Evolutionary conservation across 2,329 filamentous ascomycete species (phyloP).

Genomic region (Colletotrichum neosansevieriae): DNA sequence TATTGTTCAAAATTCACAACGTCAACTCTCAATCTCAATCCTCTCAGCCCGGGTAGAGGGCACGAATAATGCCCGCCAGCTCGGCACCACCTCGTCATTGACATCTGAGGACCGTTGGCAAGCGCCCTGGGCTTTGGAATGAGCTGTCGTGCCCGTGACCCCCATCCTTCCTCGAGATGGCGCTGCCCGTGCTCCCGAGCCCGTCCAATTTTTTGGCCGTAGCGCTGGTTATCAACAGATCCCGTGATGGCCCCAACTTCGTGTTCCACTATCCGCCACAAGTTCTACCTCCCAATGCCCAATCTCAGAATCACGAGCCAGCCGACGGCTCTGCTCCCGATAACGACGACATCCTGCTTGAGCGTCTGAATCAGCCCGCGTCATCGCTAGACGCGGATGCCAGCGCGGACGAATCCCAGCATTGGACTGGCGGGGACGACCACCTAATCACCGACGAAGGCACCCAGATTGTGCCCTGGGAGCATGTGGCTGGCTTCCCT

Average conservation of each 20-base stretch:
- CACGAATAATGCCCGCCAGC: constrained; percentile 7
- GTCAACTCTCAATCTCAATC: neutral
- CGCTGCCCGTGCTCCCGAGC: constrained; percentile 62
- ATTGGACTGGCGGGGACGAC: constrained; percentile 63
- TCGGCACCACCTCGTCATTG: neutral
- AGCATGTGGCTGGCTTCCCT: constrained; percentile 79
- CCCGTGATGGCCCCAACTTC: constrained; percentile 82
- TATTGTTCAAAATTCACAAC: too few relatives aligned
- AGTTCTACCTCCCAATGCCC: constrained; percentile 56
- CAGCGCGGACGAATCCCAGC: constrained; percentile 54
- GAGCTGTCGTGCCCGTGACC: constrained; percentile 7
- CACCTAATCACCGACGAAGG: constrained; percentile 68
- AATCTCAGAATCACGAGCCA: constrained; percentile 50
- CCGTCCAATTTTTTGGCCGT: constrained; percentile 74
- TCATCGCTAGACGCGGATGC: constrained; percentile 45
- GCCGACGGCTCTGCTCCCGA: constrained; percentile 49
- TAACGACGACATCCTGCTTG: constrained; percentile 65
- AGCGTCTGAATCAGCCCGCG: constrained; percentile 58
- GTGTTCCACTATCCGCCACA: constrained; percentile 90
- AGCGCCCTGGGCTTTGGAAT: neutral
- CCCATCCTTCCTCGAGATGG: constrained; percentile 50
- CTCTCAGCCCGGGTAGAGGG: neutral
- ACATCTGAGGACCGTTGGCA: constrained; percentile 6
- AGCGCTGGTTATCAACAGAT: constrained; percentile 79
- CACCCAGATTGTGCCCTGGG: constrained; percentile 73